phyloP scores from a whole-genome alignment of 1,284 basidiomycete species.

The Tylopilus sp. region DNA sequence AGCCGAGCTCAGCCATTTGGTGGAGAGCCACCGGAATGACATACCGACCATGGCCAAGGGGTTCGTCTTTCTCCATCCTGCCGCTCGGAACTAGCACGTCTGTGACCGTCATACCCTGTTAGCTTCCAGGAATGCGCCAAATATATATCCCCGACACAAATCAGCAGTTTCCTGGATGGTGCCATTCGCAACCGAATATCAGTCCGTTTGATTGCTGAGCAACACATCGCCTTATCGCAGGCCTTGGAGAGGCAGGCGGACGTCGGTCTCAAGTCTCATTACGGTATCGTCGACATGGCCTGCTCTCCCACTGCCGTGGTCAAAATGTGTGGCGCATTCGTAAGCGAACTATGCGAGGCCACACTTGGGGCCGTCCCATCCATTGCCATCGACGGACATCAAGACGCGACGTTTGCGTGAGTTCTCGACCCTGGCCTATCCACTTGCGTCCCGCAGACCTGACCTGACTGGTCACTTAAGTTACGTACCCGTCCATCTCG shows the following conservation, averaged over 20 bases:
- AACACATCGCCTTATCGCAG: slow-evolving; percentile 81
- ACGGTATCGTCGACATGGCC: slow-evolving; percentile 66
- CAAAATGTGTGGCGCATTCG: slow-evolving; percentile 74
- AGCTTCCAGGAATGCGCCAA: slow-evolving; percentile 84
- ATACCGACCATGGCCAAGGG: slow-evolving; percentile 89
- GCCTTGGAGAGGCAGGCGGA: slow-evolving; percentile 45
- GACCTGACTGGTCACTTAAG: slow-evolving; percentile 39
- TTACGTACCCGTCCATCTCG: slow-evolving; percentile 85
- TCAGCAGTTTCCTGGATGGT: slow-evolving; percentile 77
- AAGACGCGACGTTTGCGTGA: slow-evolving; percentile 73
- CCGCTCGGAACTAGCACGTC: too few species aligned
- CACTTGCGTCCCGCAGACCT: background rate
- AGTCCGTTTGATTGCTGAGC: slow-evolving; percentile 87
- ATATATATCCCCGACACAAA: slow-evolving; percentile 78
- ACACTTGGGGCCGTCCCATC: slow-evolving; percentile 73
- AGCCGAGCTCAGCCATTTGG: slow-evolving; percentile 64
- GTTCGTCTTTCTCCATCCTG: slow-evolving; percentile 39
- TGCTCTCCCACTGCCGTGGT: slow-evolving; percentile 73
- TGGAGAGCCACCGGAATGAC: slow-evolving; percentile 79
- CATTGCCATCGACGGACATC: slow-evolving; percentile 65
- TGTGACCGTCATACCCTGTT: slow-evolving; percentile 8
- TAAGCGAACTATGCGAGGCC: slow-evolving; percentile 81
- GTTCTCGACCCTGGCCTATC: slow-evolving; percentile 28
- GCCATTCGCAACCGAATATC: slow-evolving; percentile 86
- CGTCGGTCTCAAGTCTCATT: slow-evolving; percentile 35